These are phyloP conservation scores for Russula griseocarnosa DNA, from an alignment of 768 basidiomycete genomes.

Conservation along the genomic window DNA sequence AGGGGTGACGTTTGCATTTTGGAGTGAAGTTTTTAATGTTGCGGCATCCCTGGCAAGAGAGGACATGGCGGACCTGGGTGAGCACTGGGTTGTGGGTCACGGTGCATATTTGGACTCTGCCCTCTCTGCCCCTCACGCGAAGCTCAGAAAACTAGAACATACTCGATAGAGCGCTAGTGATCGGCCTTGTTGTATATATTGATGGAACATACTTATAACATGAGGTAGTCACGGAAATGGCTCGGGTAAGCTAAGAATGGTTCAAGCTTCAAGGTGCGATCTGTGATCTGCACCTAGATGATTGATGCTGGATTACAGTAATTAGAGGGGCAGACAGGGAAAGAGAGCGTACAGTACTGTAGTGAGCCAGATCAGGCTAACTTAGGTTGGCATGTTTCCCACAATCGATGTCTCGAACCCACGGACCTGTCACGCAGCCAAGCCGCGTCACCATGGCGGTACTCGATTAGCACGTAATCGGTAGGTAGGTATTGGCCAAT, in stretches of 20 bases:
- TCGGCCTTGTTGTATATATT: not conserved
- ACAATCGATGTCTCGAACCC: too few species aligned
- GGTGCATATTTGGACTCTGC: not conserved
- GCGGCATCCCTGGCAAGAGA: slow-evolving; percentile 66
- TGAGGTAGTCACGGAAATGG: not conserved
- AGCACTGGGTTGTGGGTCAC: too few species aligned
- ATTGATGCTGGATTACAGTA: too few species aligned
- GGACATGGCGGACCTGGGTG: slow-evolving; percentile 46
- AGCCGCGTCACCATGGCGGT: not conserved
- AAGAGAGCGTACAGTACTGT: too few species aligned
- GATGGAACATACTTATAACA: not conserved
- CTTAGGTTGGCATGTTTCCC: too few species aligned
- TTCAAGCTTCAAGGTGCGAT: not conserved
- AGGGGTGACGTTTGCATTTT: slow-evolving; percentile 64
- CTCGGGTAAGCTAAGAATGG: not conserved
- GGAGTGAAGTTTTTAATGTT: slow-evolving; percentile 60
- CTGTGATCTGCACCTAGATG: too few species aligned
- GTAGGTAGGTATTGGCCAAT: not conserved
- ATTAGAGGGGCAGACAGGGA: too few species aligned
- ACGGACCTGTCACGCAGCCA: not conserved
- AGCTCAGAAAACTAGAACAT: not conserved
- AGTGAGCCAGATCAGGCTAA: too few species aligned
- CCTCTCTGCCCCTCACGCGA: not conserved
- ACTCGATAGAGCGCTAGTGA: not conserved
- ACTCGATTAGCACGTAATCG: not conserved